Evolutionary conservation across 2,329 filamentous ascomycete genomes (phyloP).

Genomic region (Polytolypa hystricis): DNA sequence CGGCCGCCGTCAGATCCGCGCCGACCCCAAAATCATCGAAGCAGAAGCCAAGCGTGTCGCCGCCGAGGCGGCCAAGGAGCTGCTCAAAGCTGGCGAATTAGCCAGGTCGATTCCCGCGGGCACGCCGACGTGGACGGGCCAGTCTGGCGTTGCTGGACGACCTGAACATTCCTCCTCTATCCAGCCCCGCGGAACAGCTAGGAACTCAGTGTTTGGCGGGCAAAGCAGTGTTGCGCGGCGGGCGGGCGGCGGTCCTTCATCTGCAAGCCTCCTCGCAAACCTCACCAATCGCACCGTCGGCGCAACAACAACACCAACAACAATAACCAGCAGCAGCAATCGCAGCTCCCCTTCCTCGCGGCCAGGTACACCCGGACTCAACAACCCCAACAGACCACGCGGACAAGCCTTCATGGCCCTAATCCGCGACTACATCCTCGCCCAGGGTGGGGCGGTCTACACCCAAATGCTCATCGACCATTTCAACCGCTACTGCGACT

Average conservation of each 20-base stretch:
- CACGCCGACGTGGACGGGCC: slow-evolving; percentile 87
- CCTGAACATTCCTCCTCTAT: slow-evolving; percentile 39
- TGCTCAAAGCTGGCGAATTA: slow-evolving; percentile 61
- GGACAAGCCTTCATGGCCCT: slow-evolving; percentile 56
- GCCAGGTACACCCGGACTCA: slow-evolving; percentile 26
- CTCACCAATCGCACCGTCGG: slow-evolving; percentile 20
- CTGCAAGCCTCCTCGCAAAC: slow-evolving; percentile 29
- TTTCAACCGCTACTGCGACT: slow-evolving; percentile 71
- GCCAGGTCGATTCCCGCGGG: slow-evolving; percentile 66
- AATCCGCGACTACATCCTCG: slow-evolving; percentile 68
- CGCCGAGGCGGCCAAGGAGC: slow-evolving; percentile 62
- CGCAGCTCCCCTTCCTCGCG: slow-evolving; percentile 34
- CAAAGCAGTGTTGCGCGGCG: slow-evolving; percentile 25
- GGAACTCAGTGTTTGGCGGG: slow-evolving; percentile 15
- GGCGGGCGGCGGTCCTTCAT: slow-evolving; percentile 28
- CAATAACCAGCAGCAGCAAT: slow-evolving; percentile 21
- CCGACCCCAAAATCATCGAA: slow-evolving; percentile 67
- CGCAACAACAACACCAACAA: slow-evolving; percentile 5
- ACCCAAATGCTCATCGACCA: slow-evolving; percentile 83
- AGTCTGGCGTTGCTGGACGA: slow-evolving; percentile 64
- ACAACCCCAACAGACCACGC: slow-evolving; percentile 21
- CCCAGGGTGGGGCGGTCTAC: slow-evolving; percentile 66
- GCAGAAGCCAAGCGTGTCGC: slow-evolving; percentile 73
- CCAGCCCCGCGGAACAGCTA: background rate
- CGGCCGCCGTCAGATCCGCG: slow-evolving; percentile 57